Evolutionary conservation across 1,284 basidiomycete species (phyloP), one percentile per base, ranked within the genome.

Genomic region (Mycena citricolor): DNA sequence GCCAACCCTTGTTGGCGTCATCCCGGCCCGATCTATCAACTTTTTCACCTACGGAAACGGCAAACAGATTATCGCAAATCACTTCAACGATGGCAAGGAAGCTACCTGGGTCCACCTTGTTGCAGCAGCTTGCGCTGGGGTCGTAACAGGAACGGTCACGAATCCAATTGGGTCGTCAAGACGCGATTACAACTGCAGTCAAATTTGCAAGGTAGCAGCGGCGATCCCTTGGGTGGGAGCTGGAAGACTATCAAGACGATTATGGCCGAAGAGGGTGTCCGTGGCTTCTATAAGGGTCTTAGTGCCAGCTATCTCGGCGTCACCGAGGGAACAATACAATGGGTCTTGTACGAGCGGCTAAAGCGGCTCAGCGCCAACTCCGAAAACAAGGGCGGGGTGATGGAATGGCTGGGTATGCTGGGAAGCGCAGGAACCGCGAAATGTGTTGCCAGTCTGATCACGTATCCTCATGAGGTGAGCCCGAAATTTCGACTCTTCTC

Each of bases 121-220:
- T 5, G 90, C 95, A 0, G 97, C 94, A 1, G 89, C 92, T 0
- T 61, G 84, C 4, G 95, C 95, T 0, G 90, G 92, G 6, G 69
- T 98, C 53, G 74, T 79, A 22, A 99, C 95, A 0, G 81, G 94
- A 1, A 88, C 92, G 0, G 90, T 83, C 8, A 98, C 95, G 13
- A 98, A 98, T 63, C 95, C 95, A 0, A 97, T 99, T 99, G 95
- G 95, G 94, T 99, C 29, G 90, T 99, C 55, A 98, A 98, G 67
- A 99, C 95, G 26, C 83, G 95, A 3, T 61, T 98, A 39, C 95
- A 99, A 63, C 81, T 94, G 22, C 59, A 67, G 6, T 53, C 59
- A 14, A 21, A 41, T 8, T 10, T 32, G 1, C 35, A 16, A 2
- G 32, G 41, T 1, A 25, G 25, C 21, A 12, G 16, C 24, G 55